Percentiles rank a stretch among this genome's conserved stretches.
These are phyloP conservation scores for Fusarium duplospermum DNA, from an alignment of 2,329 filamentous ascomycete species.

Conservation along the genomic window DNA sequence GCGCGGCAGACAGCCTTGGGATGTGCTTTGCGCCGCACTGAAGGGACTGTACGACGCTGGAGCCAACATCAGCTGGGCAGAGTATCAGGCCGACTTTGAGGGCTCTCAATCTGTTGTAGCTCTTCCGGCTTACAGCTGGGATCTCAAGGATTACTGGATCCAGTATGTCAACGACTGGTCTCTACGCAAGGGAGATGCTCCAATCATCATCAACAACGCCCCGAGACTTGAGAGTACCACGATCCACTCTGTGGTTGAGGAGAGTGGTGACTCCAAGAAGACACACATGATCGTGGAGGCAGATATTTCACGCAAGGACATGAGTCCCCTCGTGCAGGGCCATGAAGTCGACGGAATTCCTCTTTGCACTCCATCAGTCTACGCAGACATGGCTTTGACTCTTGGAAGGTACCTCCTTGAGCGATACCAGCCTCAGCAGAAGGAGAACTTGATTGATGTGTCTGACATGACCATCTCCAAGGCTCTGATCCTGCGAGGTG, in stretches of 20 bases:
- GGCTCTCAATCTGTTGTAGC: conserved; percentile 58
- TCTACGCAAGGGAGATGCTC: conserved; percentile 68
- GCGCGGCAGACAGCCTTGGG: conserved; percentile 18
- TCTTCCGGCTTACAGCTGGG: conserved; percentile 77
- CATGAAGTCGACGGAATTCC: conserved; percentile 37
- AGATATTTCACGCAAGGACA: conserved; percentile 32
- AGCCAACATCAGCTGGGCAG: conserved; percentile 27
- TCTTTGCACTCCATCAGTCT: conserved; percentile 32
- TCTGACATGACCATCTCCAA: conserved; percentile 38
- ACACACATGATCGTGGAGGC: conserved; percentile 32
- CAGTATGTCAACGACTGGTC: conserved; percentile 76
- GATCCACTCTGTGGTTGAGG: conserved; percentile 28
- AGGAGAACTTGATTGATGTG: conserved; percentile 27
- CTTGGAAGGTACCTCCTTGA: conserved; percentile 27
- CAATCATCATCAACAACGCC: conserved; percentile 21
- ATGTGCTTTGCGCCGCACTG: conserved; percentile 11
- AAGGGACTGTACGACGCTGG: conserved; percentile 29
- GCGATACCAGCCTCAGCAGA: conserved; percentile 19
- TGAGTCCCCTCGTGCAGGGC: conserved; percentile 30
- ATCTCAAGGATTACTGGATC: conserved; percentile 78
- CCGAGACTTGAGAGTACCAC: conserved; percentile 33
- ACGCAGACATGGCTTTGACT: conserved; percentile 34
- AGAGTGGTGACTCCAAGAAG: conserved; percentile 24
- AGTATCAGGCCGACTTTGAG: conserved; percentile 46
- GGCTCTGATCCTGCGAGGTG: conserved; percentile 23